Conservation (phyloP, 306 rosid species). For the Citrullus amarus region DNA sequence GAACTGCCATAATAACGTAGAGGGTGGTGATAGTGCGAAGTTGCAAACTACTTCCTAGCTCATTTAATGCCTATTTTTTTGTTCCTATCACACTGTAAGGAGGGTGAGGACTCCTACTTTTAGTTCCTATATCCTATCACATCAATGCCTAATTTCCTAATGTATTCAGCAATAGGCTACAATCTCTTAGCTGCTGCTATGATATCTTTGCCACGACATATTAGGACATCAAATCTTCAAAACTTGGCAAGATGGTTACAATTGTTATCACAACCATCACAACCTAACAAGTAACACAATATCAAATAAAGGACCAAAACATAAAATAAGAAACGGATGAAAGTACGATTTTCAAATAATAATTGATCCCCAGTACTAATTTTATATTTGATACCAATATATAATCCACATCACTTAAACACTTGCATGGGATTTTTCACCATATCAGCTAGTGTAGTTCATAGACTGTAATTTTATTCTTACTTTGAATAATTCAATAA, state of each 20-base stretch:
- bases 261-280: not conserved
- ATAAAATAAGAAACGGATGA: not conserved
- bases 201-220: not conserved
- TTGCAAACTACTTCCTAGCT: not conserved
- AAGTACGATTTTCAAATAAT: not conserved
- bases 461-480: not conserved
- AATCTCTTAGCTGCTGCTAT: not conserved
- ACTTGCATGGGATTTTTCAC: not conserved
- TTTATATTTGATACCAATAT: not conserved
- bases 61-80: not conserved
- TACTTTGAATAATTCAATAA: not conserved
- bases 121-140: not conserved
- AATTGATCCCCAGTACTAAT: not conserved
- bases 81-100: not conserved
- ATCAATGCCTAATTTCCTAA: not conserved
- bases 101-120: not conserved
- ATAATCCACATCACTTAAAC: not conserved
- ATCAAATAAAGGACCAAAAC: not conserved
- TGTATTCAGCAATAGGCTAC: not conserved
- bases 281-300: not conserved
- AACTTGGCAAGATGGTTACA: not conserved
- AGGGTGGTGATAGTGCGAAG: not conserved
- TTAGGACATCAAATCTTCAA: not conserved
- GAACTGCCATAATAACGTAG: not conserved
- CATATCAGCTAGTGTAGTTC: not conserved